Conservation (phyloP, 2,329 filamentous ascomycete species). For the Epichloe bromicola region DNA sequence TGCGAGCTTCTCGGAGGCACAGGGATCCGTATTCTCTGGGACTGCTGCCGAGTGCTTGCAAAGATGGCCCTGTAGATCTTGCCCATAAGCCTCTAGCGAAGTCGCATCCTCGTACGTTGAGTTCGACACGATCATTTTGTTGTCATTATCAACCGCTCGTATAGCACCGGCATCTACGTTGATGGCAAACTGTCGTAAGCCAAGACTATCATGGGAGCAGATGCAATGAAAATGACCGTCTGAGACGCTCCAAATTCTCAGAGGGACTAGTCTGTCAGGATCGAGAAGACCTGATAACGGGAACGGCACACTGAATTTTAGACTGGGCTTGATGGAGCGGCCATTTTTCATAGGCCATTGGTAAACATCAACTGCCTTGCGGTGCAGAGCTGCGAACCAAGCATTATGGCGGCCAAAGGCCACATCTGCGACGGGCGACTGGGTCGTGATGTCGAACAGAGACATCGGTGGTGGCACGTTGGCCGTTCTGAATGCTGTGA, state of each 20-base stretch:
- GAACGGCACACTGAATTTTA: conserved; percentile 28
- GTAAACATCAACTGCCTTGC: conserved; percentile 53
- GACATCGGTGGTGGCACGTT: conserved; percentile 93
- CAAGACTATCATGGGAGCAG: conserved; percentile 16
- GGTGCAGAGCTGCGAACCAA: conserved; percentile 60
- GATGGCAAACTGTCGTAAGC: conserved; percentile 13
- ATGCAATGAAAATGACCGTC: conserved; percentile 18
- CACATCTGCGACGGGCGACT: conserved; percentile 57
- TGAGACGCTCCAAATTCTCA: conserved; percentile 20
- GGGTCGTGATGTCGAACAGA: conserved; percentile 55
- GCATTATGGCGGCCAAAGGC: conserved; percentile 54
- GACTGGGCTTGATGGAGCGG: conserved; percentile 30
- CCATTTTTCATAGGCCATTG: conserved; percentile 51
- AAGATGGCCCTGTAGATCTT: conserved; percentile 33
- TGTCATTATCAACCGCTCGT: conserved; percentile 8
- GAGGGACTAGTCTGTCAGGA: conserved; percentile 13
- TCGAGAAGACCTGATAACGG: conserved; percentile 11
- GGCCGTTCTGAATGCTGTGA: conserved; percentile 73
- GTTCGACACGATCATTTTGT: conserved; percentile 16
- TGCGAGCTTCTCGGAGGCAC: conserved; percentile 5
- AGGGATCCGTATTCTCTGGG: neutral
- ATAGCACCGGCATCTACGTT: conserved; percentile 7
- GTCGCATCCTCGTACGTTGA: conserved; percentile 19
- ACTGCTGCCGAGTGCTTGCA: conserved; percentile 23
- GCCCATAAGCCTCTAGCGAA: conserved; percentile 25